These are phyloP conservation scores for Talaromyces sp. DNA, from an alignment of 2,329 filamentous ascomycete genomes.

Conservation along the genomic window DNA sequence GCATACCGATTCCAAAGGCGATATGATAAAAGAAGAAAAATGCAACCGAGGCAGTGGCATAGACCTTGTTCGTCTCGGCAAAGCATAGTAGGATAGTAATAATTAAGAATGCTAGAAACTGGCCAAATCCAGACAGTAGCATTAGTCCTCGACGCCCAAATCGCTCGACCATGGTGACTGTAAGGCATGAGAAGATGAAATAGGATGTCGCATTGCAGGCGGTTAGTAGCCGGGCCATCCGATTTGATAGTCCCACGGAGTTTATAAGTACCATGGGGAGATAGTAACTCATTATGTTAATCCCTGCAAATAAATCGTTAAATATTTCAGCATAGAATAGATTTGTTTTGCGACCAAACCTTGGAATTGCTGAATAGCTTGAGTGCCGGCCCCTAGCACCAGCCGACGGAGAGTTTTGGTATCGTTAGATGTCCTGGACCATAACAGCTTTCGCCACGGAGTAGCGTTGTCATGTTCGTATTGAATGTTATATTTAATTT, in stretches of 20 bases:
- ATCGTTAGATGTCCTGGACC: conserved; percentile 12
- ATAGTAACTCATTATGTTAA: conserved; percentile 12
- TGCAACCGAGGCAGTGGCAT: conserved; percentile 34
- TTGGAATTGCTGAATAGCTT: conserved; percentile 19
- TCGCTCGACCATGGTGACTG: conserved; percentile 44
- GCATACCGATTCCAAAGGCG: conserved; percentile 42
- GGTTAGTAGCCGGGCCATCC: conserved; percentile 49
- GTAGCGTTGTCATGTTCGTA: conserved; percentile 46
- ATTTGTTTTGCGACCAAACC: too few relatives aligned
- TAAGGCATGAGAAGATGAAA: conserved; percentile 39
- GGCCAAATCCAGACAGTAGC: conserved; percentile 46
- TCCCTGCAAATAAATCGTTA: conserved; percentile 9
- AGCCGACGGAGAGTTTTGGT: conserved; percentile 38
- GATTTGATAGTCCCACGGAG: conserved; percentile 49
- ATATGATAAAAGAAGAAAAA: conserved; percentile 51
- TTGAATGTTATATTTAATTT: conserved; percentile 43
- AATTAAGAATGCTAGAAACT: conserved; percentile 46
- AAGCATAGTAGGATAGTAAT: conserved; percentile 46
- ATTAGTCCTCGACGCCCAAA: conserved; percentile 54
- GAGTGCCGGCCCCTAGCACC: conserved; percentile 35
- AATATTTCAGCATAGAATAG: too few relatives aligned
- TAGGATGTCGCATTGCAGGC: conserved; percentile 49
- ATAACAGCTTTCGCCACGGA: conserved; percentile 44
- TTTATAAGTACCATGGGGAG: conserved; percentile 54
- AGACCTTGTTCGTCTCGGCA: conserved; percentile 15